Evolutionary conservation across 1,139 yeast genomes (phyloP), one percentile per base, ranked within the genome.

Genomic region (Yamadazyma mexicana): DNA sequence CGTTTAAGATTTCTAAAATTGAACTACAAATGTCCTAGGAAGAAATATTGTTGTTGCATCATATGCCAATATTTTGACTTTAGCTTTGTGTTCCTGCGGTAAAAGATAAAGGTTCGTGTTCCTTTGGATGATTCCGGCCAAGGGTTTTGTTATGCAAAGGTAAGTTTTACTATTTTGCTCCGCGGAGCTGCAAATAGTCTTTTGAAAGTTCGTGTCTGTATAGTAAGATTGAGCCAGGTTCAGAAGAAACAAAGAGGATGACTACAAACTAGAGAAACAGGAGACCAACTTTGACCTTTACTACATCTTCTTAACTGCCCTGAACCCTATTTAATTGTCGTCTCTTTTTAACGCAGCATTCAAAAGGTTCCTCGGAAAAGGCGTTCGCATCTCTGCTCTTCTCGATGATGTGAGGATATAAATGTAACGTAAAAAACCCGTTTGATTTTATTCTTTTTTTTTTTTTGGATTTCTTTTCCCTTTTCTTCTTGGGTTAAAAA

Each of bases 401-500:
- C n/a, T n/a, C n/a, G n/a, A n/a, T n/a, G n/a, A n/a, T n/a, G n/a
- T n/a, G n/a, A 8, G 15, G 16, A 15, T 11, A 20, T 32, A 23
- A 32, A 32, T 22, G 20, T 11, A 16, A 23, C 20, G 7, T 15
- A 28, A 28, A 28, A 28, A n/a, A n/a, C n/a, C 16, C 31, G 20
- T 7, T 16, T 11, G 23, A n/a, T 29, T 29, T 27, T 8, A 27
- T 7, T 16, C 35, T 34, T 33, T 24, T 37, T 42, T 37, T 39
- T 34, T 39, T 26, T 39, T 42, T 35, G n/a, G 22, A 27, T 11
- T 11, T 34, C 35, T 33, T 24, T 37, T 40, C 37, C 37, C 33
- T 39, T 26, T 39, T 42, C 33, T 42, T 40, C 40, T 43, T 40
- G 48, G 50, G 47, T 38, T 34, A 14, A 26, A 33, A 27, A 23